Conservation (phyloP, 2,329 filamentous ascomycete genomes). For the Ceratocystiopsis brevicomis region DNA sequence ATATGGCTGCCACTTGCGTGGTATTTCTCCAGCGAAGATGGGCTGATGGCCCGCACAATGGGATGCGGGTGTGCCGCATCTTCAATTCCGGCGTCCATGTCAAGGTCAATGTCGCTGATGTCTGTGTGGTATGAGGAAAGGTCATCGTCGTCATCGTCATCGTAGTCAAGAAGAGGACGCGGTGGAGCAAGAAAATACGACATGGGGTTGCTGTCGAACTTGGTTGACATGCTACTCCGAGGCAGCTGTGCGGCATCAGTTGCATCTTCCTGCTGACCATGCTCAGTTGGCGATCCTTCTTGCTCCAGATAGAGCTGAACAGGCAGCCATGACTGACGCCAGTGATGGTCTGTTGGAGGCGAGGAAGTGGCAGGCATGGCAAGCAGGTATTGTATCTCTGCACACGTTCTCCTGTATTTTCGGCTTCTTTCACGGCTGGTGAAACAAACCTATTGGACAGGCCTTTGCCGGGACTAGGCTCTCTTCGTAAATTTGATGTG, state of each 20-base stretch:
- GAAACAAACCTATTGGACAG: no score
- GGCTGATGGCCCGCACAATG: slow-evolving; percentile 35
- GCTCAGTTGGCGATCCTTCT: slow-evolving; percentile 16
- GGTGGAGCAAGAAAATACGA: slow-evolving; percentile 36
- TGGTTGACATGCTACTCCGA: background rate
- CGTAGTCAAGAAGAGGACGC: slow-evolving; percentile 18
- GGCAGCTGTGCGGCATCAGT: slow-evolving; percentile 10
- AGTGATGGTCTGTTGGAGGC: background rate
- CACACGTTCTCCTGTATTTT: no score
- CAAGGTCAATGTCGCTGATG: slow-evolving; percentile 26
- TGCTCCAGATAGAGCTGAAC: slow-evolving; percentile 29
- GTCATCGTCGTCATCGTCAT: slow-evolving; percentile 21
- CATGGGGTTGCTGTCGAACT: slow-evolving; percentile 31
- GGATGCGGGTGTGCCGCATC: slow-evolving; percentile 25
- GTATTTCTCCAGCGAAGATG: slow-evolving; percentile 25
- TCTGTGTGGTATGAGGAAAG: slow-evolving; percentile 8
- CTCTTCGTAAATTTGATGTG: no score
- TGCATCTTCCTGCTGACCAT: slow-evolving; percentile 19
- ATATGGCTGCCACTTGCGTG: no score
- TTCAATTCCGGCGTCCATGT: slow-evolving; percentile 39
- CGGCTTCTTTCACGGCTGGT: no score
- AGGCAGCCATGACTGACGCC: slow-evolving; percentile 31
- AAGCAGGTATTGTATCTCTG: slow-evolving; percentile 6
- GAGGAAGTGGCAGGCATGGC: slow-evolving; percentile 17
- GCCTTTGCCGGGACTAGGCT: no score